Evolutionary conservation across 2,329 filamentous ascomycete species (phyloP).

Genomic region (Cordyceps javanica): DNA sequence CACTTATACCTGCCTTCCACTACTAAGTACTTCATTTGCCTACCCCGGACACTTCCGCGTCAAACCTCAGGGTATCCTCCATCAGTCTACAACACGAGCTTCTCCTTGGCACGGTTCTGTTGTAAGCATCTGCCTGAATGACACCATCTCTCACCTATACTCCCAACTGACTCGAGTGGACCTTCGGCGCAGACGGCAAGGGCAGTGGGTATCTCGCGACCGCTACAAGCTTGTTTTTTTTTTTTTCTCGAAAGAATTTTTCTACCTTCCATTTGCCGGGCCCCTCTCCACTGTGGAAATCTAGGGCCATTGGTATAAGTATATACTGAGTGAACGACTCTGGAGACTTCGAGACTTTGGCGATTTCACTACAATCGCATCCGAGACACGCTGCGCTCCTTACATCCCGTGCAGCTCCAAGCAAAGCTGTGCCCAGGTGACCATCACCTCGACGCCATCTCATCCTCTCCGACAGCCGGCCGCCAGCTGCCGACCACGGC

Average conservation of each 20-base stretch:
- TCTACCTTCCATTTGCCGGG: neutral
- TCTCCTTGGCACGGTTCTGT: neutral
- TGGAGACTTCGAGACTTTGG: neutral
- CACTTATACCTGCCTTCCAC: neutral
- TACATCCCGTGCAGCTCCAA: neutral
- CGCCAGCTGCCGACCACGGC: neutral
- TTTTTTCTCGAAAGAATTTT: slow-evolving; percentile 7
- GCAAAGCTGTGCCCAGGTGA: slow-evolving; percentile 2
- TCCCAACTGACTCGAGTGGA: slow-evolving; percentile 9
- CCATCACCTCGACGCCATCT: neutral
- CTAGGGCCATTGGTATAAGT: neutral
- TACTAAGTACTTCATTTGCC: neutral
- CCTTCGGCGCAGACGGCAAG: neutral
- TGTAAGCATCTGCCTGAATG: slow-evolving; percentile 10
- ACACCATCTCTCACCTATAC: slow-evolving; percentile 17
- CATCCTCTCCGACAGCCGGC: slow-evolving; percentile 8
- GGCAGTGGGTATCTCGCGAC: slow-evolving; percentile 3
- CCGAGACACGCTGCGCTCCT: neutral
- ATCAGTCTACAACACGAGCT: neutral
- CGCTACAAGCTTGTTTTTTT: slow-evolving; percentile 1
- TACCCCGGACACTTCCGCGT: neutral
- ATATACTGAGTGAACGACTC: no score
- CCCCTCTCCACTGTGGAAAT: neutral
- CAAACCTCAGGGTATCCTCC: neutral
- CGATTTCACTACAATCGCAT: neutral